A percentile compares a stretch with the other conserved stretches of the same genome.
phyloP scores from a whole-genome alignment of 352 stramenopile species.

The Peronospora destructor region DNA sequence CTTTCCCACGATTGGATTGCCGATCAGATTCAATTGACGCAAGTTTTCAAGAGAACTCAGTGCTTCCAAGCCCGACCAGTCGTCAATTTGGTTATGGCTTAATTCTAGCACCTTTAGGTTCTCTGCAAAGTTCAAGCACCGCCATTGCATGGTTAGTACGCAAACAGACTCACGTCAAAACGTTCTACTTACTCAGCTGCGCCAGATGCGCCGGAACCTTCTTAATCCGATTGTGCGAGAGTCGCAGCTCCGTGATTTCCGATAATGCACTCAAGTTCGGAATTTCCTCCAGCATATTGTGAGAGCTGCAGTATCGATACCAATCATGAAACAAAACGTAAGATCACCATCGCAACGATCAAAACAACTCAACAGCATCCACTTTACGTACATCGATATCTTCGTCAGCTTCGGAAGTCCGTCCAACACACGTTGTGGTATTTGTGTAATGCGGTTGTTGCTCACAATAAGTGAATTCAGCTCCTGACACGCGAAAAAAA shows the following conservation, averaged over 20 bases:
- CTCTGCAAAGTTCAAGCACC: constrained; percentile 27
- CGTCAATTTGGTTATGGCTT: constrained; percentile 77
- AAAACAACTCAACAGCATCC: neutral
- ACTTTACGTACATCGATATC: constrained; percentile 64
- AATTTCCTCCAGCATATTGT: constrained; percentile 71
- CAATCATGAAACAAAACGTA: constrained; percentile 7
- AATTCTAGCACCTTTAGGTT: constrained; percentile 79
- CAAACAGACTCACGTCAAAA: neutral
- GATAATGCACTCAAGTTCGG: constrained; percentile 59
- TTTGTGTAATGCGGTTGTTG: constrained; percentile 71
- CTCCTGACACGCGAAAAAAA: constrained; percentile 24
- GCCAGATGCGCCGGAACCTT: constrained; percentile 51
- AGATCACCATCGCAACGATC: constrained; percentile 1
- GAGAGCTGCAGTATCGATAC: constrained; percentile 36
- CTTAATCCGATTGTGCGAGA: constrained; percentile 78
- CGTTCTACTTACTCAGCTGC: constrained; percentile 49
- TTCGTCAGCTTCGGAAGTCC: constrained; percentile 71
- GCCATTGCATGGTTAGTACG: constrained; percentile 4
- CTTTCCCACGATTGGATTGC: constrained; percentile 68
- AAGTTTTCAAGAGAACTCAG: constrained; percentile 51
- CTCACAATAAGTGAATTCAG: constrained; percentile 83
- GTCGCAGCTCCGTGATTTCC: constrained; percentile 66
- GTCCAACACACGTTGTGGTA: constrained; percentile 52
- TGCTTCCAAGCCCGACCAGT: constrained; percentile 69
- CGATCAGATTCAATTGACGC: constrained; percentile 73